These are phyloP conservation scores for Globisporangium paroecandrum DNA, from an alignment of 352 stramenopile genomes.

Conservation along the genomic window DNA sequence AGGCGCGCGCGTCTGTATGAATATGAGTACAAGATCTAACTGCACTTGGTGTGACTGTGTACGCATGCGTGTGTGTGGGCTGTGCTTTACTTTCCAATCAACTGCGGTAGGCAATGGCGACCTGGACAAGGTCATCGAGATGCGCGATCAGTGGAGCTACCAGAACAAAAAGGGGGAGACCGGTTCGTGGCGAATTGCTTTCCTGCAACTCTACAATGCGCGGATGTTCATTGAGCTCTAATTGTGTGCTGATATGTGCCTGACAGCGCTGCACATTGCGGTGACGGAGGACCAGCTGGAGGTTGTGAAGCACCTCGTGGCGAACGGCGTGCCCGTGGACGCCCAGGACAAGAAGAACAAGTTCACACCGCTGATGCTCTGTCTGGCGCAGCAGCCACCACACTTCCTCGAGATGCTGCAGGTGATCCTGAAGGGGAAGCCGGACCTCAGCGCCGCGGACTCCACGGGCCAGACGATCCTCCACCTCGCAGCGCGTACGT, in stretches of 20 bases:
- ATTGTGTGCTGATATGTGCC: background rate
- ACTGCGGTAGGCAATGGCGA: constrained; percentile 50
- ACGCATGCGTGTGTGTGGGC: background rate
- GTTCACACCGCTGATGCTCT: constrained; percentile 77
- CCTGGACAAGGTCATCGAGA: constrained; percentile 65
- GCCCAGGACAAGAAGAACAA: constrained; percentile 73
- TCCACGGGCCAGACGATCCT: constrained; percentile 60
- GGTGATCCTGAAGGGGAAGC: constrained; percentile 63
- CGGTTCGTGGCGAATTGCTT: constrained; percentile 25
- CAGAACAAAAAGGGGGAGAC: constrained; percentile 86
- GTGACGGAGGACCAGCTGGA: constrained; percentile 69
- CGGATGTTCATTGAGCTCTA: background rate
- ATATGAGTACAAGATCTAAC: background rate
- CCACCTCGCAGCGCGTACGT: constrained; percentile 61
- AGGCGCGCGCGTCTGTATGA: background rate
- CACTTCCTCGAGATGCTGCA: constrained; percentile 66
- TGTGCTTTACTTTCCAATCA: background rate
- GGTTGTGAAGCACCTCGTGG: constrained; percentile 67
- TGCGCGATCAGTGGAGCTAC: constrained; percentile 61
- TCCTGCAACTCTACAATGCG: background rate
- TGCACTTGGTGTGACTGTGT: background rate
- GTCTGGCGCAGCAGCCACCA: constrained; percentile 61
- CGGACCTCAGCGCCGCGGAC: constrained; percentile 59
- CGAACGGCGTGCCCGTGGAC: constrained; percentile 64
- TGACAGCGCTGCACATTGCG: constrained; percentile 63